Evolutionary conservation across 345 rosid species (phyloP), one percentile per base, ranked within the genome.

Genomic region (Mangifera indica): DNA sequence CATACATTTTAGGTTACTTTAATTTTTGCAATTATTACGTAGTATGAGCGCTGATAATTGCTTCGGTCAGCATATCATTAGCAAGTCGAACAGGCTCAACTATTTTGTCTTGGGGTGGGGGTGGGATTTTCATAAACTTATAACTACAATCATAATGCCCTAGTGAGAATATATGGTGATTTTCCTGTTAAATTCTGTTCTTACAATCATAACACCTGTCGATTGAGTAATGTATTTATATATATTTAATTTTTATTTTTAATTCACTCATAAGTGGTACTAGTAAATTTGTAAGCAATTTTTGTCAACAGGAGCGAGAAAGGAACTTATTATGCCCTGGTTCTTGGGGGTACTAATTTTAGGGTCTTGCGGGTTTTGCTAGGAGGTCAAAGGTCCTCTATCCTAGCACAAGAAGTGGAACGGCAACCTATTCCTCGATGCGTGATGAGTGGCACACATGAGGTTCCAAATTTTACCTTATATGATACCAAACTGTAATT

Each of bases 321-420:
- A 83, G 98, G 98, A 74, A 80, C 84, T 71, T 94, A 81, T 83
- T 94, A 91, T 79, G 97, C 93, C 48, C 88, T 94, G 78, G 89
- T 90, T 84, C 86, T 94, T 59, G 98, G 97, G 21, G 92, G 93
- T 76, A 87, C 96, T 63, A 85, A 92, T 84, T 86, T 91, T 81
- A 89, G 97, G 87, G 85, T 90, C 58, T 82, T 94, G 72, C 84
- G 97, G 84, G 87, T 90, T 81, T 84, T 83, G 84, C 86, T 92
- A 26, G 97, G 93, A 79, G 97, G 87, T 60, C 81, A 85, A 81
- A 83, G 86, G 77, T 85, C 97, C 46, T 84, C 75, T 21, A 83
- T 86, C 63, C 82, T 87, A 72, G 80, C 84, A 58, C 84, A 78
- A 72, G 87, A 90, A 58, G 89, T 90, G 79, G 92, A 89, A 68